Evolutionary conservation across 495 filamentous ascomycete genomes (phyloP).

Genomic region (Chaetomium fimeti): DNA sequence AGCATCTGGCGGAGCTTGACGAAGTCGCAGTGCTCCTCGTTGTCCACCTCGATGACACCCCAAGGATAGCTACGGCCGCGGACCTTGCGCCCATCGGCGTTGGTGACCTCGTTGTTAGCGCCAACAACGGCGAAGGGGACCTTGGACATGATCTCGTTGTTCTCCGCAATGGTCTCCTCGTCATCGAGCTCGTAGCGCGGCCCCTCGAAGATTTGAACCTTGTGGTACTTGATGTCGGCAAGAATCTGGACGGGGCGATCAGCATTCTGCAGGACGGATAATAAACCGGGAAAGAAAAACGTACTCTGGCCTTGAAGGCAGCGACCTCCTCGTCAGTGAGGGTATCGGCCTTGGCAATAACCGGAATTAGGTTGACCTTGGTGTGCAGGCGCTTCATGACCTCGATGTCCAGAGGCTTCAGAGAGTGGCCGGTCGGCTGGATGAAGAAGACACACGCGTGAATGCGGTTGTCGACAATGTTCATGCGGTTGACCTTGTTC

Average conservation of each 20-base stretch:
- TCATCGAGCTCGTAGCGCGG: constrained; percentile 98
- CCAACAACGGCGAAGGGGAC: constrained; percentile 98
- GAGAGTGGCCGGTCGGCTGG: constrained; percentile 96
- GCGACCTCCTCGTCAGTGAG: constrained; percentile 95
- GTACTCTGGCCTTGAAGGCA: constrained; percentile 89
- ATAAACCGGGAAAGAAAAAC: constrained; percentile 33
- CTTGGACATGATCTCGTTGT: constrained; percentile 99
- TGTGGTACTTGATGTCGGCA: constrained; percentile 92
- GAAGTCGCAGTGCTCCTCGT: constrained; percentile 99
- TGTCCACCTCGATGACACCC: constrained; percentile 99
- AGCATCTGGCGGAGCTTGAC: constrained; percentile 99
- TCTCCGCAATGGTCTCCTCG: constrained; percentile 98
- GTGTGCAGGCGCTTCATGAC: constrained; percentile 98
- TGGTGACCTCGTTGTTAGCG: constrained; percentile 88
- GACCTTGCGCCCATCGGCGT: constrained; percentile 89
- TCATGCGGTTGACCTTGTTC: constrained; percentile 99
- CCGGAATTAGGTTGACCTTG: constrained; percentile 99
- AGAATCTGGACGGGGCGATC: constrained; percentile 66
- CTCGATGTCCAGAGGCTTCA: constrained; percentile 98
- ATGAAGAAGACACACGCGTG: constrained; percentile 99
- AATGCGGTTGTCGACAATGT: constrained; percentile 98
- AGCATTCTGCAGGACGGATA: constrained; percentile 10
- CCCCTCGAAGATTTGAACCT: constrained; percentile 97
- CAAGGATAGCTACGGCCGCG: constrained; percentile 96
- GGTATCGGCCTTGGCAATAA: constrained; percentile 98